Percentiles rank a stretch among this genome's conserved stretches.
Conservation (phyloP, 768 basidiomycete species). For the Phylloporus sp. region DNA sequence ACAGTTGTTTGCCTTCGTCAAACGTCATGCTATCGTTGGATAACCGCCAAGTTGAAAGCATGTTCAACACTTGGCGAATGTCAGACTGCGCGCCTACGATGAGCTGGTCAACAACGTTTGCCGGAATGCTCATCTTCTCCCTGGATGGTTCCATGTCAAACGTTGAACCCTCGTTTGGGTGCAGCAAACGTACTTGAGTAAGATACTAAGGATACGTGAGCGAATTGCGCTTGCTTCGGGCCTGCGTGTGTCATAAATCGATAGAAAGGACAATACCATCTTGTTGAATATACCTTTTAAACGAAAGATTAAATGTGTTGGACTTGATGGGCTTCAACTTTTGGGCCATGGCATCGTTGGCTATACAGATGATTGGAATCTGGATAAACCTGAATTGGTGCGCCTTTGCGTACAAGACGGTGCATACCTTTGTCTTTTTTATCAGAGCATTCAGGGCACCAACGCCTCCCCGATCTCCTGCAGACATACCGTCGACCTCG, state of each 20-base stretch:
- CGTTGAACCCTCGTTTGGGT: no score
- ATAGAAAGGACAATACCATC: background rate
- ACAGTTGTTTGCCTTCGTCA: constrained; percentile 92
- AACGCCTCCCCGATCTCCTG: constrained; percentile 94
- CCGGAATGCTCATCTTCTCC: constrained; percentile 90
- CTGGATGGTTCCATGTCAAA: constrained; percentile 35
- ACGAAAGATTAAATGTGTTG: constrained; percentile 73
- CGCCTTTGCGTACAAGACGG: no score
- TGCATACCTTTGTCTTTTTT: constrained; percentile 79
- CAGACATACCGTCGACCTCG: constrained; percentile 99
- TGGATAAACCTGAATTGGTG: constrained; percentile 26
- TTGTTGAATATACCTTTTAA: constrained; percentile 57
- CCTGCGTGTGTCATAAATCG: constrained; percentile 36
- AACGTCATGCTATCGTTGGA: constrained; percentile 78
- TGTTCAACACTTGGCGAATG: constrained; percentile 95
- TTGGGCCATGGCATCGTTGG: constrained; percentile 82
- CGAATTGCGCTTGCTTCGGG: constrained; percentile 74
- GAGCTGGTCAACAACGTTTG: constrained; percentile 90
- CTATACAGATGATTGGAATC: constrained; percentile 97
- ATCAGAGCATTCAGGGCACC: constrained; percentile 90
- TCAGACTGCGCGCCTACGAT: constrained; percentile 88
- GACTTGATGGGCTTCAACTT: constrained; percentile 84
- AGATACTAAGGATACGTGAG: constrained; percentile 83
- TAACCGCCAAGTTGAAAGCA: constrained; percentile 97
- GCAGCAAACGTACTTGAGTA: constrained; percentile 70